Evolutionary conservation across 2,329 filamentous ascomycete species (phyloP).

Genomic region (Pseudocercospora musae): DNA sequence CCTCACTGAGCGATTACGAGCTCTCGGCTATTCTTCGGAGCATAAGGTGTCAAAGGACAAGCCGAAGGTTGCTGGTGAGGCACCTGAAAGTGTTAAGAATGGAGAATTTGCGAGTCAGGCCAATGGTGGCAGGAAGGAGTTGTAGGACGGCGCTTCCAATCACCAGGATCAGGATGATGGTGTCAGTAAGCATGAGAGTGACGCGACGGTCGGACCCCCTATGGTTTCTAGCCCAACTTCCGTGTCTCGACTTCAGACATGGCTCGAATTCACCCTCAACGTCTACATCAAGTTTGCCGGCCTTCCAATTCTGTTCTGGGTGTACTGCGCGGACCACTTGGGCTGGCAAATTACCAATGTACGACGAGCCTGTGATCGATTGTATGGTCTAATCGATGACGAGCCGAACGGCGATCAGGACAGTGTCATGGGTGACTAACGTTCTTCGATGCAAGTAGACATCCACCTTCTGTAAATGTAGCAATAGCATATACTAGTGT

Average conservation of each 20-base stretch:
- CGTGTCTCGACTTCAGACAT: not conserved
- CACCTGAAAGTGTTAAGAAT: not conserved
- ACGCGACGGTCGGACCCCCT: not conserved
- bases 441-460: not conserved
- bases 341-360: not conserved
- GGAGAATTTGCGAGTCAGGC: not conserved
- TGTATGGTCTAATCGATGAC: not conserved
- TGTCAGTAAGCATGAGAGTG: not conserved
- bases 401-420: not conserved
- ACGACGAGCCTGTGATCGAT: not conserved
- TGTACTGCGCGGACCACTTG: not conserved
- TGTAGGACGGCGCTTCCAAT: slow-evolving; percentile 3
- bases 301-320: not conserved
- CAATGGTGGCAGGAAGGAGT: slow-evolving; percentile 12
- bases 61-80: slow-evolving; percentile 18
- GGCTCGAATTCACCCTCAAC: not conserved
- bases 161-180: not conserved
- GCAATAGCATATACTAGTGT: not conserved
- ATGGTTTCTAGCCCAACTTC: not conserved
- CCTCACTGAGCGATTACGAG: slow-evolving; percentile 85
- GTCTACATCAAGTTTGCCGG: not conserved
- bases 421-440: not conserved
- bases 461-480: not conserved
- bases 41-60: slow-evolving; percentile 52
- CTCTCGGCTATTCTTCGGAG: slow-evolving; percentile 78